A percentile compares a stretch with the other conserved stretches of the same genome.
phyloP scores from a whole-genome alignment of 495 filamentous ascomycete species.

The Penicillium longicatenatum region DNA sequence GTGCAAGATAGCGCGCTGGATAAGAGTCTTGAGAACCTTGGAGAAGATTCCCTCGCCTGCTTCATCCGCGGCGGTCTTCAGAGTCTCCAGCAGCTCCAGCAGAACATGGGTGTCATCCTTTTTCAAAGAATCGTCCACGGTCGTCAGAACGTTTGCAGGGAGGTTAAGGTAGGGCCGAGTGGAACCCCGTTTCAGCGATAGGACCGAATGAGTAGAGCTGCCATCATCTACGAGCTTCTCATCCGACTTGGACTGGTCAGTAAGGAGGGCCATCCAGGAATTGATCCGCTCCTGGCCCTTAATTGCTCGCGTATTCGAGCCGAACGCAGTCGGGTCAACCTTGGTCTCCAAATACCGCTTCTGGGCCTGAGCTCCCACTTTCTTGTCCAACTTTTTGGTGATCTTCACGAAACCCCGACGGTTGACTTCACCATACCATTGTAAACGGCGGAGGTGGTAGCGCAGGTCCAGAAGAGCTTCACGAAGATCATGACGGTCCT shows the following conservation, averaged over 20 bases:
- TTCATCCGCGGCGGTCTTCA: slow-evolving; percentile 54
- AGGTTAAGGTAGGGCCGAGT: slow-evolving; percentile 72
- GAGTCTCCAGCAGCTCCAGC: slow-evolving; percentile 56
- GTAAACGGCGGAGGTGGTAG: slow-evolving; percentile 82
- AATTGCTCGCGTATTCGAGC: slow-evolving; percentile 67
- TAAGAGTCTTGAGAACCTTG: slow-evolving; percentile 70
- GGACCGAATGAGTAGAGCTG: slow-evolving; percentile 67
- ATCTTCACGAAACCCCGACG: slow-evolving; percentile 94
- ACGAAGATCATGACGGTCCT: slow-evolving; percentile 87
- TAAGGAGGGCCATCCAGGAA: slow-evolving; percentile 80
- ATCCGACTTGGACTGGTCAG: slow-evolving; percentile 53
- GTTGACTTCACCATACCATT: slow-evolving; percentile 98
- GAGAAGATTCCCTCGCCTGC: slow-evolving; percentile 51
- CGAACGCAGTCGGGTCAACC: slow-evolving; percentile 83
- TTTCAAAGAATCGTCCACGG: slow-evolving; percentile 75
- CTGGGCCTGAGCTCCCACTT: slow-evolving; percentile 72
- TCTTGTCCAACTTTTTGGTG: slow-evolving; percentile 96
- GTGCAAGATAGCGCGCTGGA: slow-evolving; percentile 81
- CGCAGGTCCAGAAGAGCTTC: slow-evolving; percentile 85
- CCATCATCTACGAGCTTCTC: slow-evolving; percentile 69
- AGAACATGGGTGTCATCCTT: slow-evolving; percentile 68
- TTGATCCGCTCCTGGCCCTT: slow-evolving; percentile 78
- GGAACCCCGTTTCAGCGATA: slow-evolving; percentile 69
- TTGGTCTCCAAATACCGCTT: slow-evolving; percentile 81
- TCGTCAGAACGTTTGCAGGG: slow-evolving; percentile 64